A percentile compares a stretch with the other conserved stretches of the same genome.
phyloP scores from a whole-genome alignment of 805 yeast species.

The Lipomyces anomalus region DNA sequence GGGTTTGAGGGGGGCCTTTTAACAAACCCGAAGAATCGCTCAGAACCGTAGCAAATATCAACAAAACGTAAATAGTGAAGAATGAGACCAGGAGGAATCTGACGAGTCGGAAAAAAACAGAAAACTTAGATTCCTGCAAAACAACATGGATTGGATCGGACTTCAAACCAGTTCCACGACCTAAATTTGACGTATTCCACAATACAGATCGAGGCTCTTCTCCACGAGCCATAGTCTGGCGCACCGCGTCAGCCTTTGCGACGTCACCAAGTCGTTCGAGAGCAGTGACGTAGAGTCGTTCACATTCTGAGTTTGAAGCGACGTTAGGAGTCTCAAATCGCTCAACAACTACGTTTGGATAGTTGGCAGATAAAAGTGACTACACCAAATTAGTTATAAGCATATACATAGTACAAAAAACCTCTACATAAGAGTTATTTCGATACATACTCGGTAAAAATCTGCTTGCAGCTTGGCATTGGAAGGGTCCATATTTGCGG shows the following conservation, averaged over 20 bases:
- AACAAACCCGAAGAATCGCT: slow-evolving; percentile 79
- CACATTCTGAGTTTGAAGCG: slow-evolving; percentile 73
- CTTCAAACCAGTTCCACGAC: slow-evolving; percentile 46
- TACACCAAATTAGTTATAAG: too few species aligned
- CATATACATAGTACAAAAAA: background rate
- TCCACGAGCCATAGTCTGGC: slow-evolving; percentile 34
- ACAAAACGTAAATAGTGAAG: slow-evolving; percentile 70
- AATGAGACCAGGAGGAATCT: slow-evolving; percentile 84
- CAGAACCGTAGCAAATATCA: slow-evolving; percentile 68
- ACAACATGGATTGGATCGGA: slow-evolving; percentile 91
- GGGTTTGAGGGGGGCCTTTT: slow-evolving; percentile 57
- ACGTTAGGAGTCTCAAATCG: slow-evolving; percentile 94
- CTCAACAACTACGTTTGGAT: slow-evolving; percentile 94
- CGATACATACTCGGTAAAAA: slow-evolving; percentile 67
- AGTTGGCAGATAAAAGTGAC: slow-evolving; percentile 65
- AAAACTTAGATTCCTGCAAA: slow-evolving; percentile 75
- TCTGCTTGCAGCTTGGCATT: slow-evolving; percentile 74
- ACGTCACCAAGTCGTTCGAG: slow-evolving; percentile 58
- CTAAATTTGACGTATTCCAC: slow-evolving; percentile 27
- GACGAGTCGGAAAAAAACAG: slow-evolving; percentile 77
- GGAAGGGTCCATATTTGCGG: slow-evolving; percentile 70
- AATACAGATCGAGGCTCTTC: slow-evolving; percentile 27
- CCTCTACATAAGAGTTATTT: background rate
- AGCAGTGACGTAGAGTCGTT: slow-evolving; percentile 73
- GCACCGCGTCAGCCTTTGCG: slow-evolving; percentile 68